Percentiles rank a stretch among this genome's conserved stretches.
These are phyloP conservation scores for Flaveria trinervia DNA, from an alignment of 129 eudicot genomes.

Conservation along the genomic window DNA sequence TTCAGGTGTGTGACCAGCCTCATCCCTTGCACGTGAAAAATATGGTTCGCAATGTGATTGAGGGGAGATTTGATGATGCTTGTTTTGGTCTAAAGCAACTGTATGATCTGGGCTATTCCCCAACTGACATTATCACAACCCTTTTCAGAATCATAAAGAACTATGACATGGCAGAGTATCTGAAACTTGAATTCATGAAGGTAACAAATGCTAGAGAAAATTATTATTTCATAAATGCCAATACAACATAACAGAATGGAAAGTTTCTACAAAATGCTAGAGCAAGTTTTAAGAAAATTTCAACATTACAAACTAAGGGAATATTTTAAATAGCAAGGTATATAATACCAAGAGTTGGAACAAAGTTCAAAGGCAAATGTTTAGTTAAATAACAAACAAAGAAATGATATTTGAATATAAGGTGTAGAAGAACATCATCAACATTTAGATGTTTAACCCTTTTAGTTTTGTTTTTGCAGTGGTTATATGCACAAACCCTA, in stretches of 20 bases:
- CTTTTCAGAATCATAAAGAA: slow-evolving; percentile 92
- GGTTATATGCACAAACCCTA: no score
- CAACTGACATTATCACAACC: slow-evolving; percentile 97
- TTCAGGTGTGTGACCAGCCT: slow-evolving; percentile 97
- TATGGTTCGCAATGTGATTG: slow-evolving; percentile 82
- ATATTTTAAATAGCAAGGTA: not conserved
- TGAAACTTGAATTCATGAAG: slow-evolving; percentile 98
- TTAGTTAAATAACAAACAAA: not conserved
- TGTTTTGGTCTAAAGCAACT: slow-evolving; percentile 89
- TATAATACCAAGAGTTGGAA: not conserved
- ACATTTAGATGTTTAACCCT: no score
- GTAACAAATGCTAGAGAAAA: slow-evolving; percentile 37
- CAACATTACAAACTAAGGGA: not conserved
- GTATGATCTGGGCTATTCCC: slow-evolving; percentile 95
- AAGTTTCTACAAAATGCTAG: slow-evolving; percentile 10
- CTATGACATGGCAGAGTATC: slow-evolving; percentile 92
- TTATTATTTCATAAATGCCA: not conserved
- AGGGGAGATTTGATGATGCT: slow-evolving; percentile 94
- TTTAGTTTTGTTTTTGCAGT: no score
- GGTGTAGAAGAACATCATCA: not conserved
- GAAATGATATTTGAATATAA: not conserved
- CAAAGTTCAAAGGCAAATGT: no score
- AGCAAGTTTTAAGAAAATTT: not conserved
- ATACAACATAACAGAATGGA: not conserved
- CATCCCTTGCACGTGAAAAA: slow-evolving; percentile 96